These are phyloP conservation scores for Alternaria rosae DNA, from an alignment of 2,329 filamentous ascomycete species.

Conservation along the genomic window DNA sequence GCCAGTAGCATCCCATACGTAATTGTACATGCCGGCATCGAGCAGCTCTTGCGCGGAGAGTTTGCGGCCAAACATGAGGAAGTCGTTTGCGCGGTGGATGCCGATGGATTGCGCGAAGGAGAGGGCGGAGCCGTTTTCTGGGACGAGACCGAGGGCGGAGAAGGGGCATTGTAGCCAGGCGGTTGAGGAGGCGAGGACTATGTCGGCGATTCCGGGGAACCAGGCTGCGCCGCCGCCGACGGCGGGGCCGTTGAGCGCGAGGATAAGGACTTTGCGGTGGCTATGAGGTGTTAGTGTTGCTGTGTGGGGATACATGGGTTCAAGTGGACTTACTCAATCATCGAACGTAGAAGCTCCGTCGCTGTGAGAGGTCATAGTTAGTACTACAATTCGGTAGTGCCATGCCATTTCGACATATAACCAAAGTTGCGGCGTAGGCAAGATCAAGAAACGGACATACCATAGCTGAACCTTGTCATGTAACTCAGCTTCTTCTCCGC, in stretches of 20 bases:
- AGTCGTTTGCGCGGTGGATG: constrained; percentile 60
- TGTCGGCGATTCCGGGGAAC: constrained; percentile 59
- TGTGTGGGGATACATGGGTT: neutral
- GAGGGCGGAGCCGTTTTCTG: constrained; percentile 58
- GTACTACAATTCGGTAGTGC: neutral
- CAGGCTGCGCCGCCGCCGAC: constrained; percentile 61
- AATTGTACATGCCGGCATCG: constrained; percentile 56
- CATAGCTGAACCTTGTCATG: constrained; percentile 36
- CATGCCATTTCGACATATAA: neutral
- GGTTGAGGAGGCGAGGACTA: constrained; percentile 55
- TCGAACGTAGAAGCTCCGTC: neutral
- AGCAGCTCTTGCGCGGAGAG: constrained; percentile 54
- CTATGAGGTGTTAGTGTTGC: constrained; percentile 9
- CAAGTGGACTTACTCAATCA: neutral
- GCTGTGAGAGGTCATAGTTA: neutral
- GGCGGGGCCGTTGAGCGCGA: constrained; percentile 60
- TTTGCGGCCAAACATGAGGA: constrained; percentile 61
- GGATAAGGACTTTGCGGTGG: constrained; percentile 60
- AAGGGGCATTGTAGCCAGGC: constrained; percentile 60
- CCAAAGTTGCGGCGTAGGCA: neutral
- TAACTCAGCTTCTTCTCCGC: constrained; percentile 46
- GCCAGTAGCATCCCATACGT: constrained; percentile 51
- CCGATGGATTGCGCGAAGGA: constrained; percentile 58
- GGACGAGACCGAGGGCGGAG: constrained; percentile 57
- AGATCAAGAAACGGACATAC: constrained; percentile 26